Evolutionary conservation across 1,284 basidiomycete genomes (phyloP).

Genomic region (Sanghuangporus baumii): DNA sequence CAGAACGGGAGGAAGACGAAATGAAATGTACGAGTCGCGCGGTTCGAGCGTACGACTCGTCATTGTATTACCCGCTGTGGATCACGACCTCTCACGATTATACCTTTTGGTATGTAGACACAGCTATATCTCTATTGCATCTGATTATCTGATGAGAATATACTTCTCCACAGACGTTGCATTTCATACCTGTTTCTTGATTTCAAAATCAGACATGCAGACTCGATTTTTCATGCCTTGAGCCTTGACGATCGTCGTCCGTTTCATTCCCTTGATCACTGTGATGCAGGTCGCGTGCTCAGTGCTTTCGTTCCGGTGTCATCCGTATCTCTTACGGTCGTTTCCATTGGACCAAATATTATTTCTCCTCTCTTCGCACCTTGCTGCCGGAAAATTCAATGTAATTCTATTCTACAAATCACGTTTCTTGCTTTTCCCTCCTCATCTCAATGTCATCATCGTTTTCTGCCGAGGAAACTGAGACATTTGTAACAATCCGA

Average conservation of each 20-base stretch:
- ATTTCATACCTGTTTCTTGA: not conserved
- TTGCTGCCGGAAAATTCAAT: not conserved
- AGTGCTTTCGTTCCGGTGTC: not conserved
- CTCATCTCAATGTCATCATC: not conserved
- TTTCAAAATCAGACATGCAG: not conserved
- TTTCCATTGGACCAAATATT: not conserved
- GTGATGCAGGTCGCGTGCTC: not conserved
- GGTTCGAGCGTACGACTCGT: not conserved
- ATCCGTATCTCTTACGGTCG: not conserved
- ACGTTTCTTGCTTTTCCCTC: not conserved
- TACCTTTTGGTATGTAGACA: not conserved
- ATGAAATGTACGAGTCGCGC: not conserved
- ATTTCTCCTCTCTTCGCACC: not conserved
- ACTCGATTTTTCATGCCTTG: too few relatives aligned
- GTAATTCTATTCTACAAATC: not conserved
- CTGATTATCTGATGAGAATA: not conserved
- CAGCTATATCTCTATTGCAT: not conserved
- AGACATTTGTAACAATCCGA: not conserved
- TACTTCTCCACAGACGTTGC: not conserved
- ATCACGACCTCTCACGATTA: conserved; percentile 1
- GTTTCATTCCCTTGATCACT: not conserved
- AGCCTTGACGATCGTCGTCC: too few relatives aligned
- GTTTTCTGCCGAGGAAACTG: not conserved
- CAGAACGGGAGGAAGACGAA: conserved; percentile 1
- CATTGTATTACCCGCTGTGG: not conserved